phyloP scores from a whole-genome alignment of 2,329 filamentous ascomycete species.

The Verticillium isaacii region DNA sequence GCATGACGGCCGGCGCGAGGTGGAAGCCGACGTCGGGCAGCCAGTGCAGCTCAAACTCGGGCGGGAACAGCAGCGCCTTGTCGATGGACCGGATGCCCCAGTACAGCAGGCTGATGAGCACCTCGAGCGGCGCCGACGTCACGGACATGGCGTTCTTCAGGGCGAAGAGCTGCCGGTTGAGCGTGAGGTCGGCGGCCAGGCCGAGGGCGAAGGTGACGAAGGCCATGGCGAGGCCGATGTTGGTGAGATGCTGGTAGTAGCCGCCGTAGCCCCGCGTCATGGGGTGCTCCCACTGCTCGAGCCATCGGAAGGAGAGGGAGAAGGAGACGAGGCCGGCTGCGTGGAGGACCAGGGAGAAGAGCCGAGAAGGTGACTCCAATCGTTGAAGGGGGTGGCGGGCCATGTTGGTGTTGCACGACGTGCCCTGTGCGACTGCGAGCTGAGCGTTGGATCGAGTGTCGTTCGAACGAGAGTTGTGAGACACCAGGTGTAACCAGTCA shows the following conservation, averaged over 20 bases:
- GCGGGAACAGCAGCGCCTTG: slow-evolving; percentile 45
- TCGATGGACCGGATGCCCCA: slow-evolving; percentile 62
- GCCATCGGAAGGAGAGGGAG: slow-evolving; percentile 46
- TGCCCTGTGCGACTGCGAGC: no score
- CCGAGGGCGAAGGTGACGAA: slow-evolving; percentile 57
- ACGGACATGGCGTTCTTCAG: slow-evolving; percentile 65
- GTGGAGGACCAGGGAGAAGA: slow-evolving; percentile 60
- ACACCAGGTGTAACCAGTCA: no score
- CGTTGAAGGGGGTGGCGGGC: slow-evolving; percentile 59
- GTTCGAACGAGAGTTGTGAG: no score
- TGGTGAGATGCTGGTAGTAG: slow-evolving; percentile 69
- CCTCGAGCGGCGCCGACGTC: slow-evolving; percentile 63
- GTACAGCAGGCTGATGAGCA: slow-evolving; percentile 67
- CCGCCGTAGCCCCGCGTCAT: slow-evolving; percentile 59
- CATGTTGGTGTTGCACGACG: slow-evolving; percentile 23
- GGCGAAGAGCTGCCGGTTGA: slow-evolving; percentile 53
- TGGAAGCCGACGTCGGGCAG: slow-evolving; percentile 61
- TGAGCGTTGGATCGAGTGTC: no score
- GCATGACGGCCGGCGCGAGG: slow-evolving; percentile 58
- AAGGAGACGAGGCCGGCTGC: slow-evolving; percentile 48
- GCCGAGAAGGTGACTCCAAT: slow-evolving; percentile 59
- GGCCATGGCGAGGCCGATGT: slow-evolving; percentile 62
- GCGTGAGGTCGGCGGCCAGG: slow-evolving; percentile 59
- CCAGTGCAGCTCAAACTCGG: slow-evolving; percentile 50
- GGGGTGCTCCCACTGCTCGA: slow-evolving; percentile 42